phyloP scores from a whole-genome alignment of 805 yeast species.

The Candida xyloterini region DNA sequence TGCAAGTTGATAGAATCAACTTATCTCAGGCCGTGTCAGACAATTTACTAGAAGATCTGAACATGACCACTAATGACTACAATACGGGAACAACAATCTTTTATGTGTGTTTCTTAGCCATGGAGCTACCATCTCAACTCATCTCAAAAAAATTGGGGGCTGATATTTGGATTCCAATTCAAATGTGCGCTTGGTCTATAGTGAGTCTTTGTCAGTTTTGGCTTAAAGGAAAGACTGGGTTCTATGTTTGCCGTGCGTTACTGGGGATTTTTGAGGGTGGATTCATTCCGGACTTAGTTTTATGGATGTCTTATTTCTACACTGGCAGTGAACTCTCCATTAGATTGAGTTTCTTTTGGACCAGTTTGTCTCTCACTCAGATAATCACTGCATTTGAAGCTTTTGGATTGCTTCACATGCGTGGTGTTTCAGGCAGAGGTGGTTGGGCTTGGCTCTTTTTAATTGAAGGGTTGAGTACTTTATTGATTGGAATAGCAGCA shows the following conservation, averaged over 20 bases:
- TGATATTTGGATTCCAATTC: conserved; percentile 59
- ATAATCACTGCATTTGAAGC: conserved; percentile 44
- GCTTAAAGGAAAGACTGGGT: conserved; percentile 40
- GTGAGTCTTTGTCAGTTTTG: conserved; percentile 53
- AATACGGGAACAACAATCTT: conserved; percentile 58
- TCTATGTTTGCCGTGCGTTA: conserved; percentile 47
- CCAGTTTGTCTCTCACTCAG: conserved; percentile 47
- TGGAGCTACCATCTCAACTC: conserved; percentile 66
- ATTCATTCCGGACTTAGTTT: conserved; percentile 59
- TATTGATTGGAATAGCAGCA: conserved; percentile 45
- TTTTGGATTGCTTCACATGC: conserved; percentile 51
- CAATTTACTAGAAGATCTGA: conserved; percentile 48
- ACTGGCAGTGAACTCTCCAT: conserved; percentile 55
- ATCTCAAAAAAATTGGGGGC: conserved; percentile 63
- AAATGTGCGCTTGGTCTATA: conserved; percentile 53
- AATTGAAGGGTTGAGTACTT: conserved; percentile 59
- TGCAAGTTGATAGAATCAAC: conserved; percentile 59
- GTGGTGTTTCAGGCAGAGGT: conserved; percentile 40
- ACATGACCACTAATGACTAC: conserved; percentile 53
- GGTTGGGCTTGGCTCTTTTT: conserved; percentile 71
- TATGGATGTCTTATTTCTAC: conserved; percentile 68
- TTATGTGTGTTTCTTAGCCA: conserved; percentile 47
- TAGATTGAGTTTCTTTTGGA: conserved; percentile 59
- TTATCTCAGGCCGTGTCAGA: conserved; percentile 55
- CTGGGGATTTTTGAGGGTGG: conserved; percentile 67